Evolutionary conservation across 768 basidiomycete genomes (phyloP).

Genomic region (Leccinum imitatum): DNA sequence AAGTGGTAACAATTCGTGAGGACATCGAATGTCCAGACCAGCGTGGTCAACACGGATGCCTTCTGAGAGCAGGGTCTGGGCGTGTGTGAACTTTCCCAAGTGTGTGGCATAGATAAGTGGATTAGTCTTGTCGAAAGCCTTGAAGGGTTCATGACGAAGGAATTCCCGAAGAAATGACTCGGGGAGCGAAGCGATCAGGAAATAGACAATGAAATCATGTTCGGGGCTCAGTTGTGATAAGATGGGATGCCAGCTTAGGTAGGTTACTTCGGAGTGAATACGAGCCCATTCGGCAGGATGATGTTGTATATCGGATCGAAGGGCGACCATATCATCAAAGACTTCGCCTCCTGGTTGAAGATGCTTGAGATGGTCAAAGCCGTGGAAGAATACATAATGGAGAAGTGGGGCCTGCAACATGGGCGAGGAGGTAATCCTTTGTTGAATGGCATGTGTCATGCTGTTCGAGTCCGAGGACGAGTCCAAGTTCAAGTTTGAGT

Average conservation of each 20-base stretch:
- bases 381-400: not conserved
- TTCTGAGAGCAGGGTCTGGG: not conserved
- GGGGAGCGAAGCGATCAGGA: not conserved
- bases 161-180: not conserved
- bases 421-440: not conserved
- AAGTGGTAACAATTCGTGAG: not conserved
- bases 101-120: not conserved
- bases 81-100: not conserved
- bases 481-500: not conserved
- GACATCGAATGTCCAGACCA: not conserved
- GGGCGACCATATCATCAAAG: not conserved
- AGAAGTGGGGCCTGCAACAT: not conserved
- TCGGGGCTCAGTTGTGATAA: not conserved
- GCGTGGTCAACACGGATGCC: not conserved
- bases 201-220: not conserved
- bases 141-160: constrained; percentile 1
- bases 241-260: too few relatives aligned
- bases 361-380: not conserved
- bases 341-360: not conserved
- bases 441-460: not conserved
- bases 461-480: not conserved
- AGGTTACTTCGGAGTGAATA: not conserved
- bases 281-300: not conserved
- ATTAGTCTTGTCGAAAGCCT: not conserved
- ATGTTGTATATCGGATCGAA: not conserved